Base-by-base conservation (phyloP, 208 protist genomes). In the Trypanosoma avium region DNA sequence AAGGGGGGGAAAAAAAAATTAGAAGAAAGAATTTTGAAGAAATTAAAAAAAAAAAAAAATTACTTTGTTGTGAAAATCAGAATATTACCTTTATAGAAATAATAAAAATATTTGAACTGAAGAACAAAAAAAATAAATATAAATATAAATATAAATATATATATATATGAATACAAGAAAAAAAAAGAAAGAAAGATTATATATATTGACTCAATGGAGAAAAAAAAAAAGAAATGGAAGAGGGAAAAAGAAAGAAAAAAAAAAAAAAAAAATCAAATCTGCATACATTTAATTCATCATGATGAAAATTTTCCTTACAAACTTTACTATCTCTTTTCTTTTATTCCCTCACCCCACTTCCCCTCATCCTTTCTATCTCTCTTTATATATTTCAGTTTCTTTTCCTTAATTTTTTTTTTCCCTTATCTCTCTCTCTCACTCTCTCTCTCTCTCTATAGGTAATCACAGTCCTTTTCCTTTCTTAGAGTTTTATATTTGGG, bases 111-210 rank as follows among this genome's bases (percentile, higher is more conserved):
- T 67, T 48, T 49, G 48, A 61, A 43, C 32, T 17, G n/a, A 48
- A 49, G 40, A 56, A 67, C 50, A 46, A 66, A 42, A 64, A 74
- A 57, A 48, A 32, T 36, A 42, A 56, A 53, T 21, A 61, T 21
- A n/a, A 61, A 35, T 15, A 22, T n/a, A 43, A 8, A 43, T 5
- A 59, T 12, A 5, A 40, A 43, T n/a, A 30, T 12, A 22, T 13
- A 22, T 15, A 24, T n/a, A 59, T 17, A 26, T 22, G 12, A 59
- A 6, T 24, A 40, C 6, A 24, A 3, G 32, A n/a, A 40, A 30
- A 26, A 30, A 59, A 46, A 58, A 58, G 7, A 59, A 27, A 40
- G 10, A 42, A 40, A 59, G 30, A 19, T 30, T 17, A 2, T 19
- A 59, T 59, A 17, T 42, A 40, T 35, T 30, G 8, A 22, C 0